These are phyloP conservation scores for Quercus ilex DNA, from an alignment of 306 rosid genomes.

Conservation along the genomic window DNA sequence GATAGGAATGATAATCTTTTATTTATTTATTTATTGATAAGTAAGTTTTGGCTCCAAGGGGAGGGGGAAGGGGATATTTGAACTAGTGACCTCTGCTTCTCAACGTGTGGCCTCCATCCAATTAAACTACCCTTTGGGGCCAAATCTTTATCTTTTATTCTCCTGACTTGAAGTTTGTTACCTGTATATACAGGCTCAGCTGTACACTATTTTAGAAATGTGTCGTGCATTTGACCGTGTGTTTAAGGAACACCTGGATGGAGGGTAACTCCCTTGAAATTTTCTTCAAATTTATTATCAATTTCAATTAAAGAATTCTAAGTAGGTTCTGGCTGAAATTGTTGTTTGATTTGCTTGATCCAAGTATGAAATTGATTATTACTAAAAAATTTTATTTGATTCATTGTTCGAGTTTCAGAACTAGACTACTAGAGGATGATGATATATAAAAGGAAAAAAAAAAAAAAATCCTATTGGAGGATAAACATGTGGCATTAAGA, in stretches of 20 bases:
- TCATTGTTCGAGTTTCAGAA: not conserved
- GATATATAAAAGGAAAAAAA: too few relatives aligned
- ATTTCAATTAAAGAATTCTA: not conserved
- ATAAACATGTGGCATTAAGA: not conserved
- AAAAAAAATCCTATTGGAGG: not conserved
- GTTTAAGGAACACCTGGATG: constrained; percentile 94
- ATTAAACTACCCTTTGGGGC: not conserved
- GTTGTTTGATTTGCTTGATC: not conserved
- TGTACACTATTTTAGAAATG: constrained; percentile 90
- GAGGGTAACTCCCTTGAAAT: constrained; percentile 67
- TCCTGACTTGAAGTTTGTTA: constrained; percentile 5
- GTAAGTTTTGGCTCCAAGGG: too few relatives aligned
- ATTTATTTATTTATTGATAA: too few relatives aligned
- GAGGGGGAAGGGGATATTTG: too few relatives aligned
- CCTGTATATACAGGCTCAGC: constrained; percentile 71
- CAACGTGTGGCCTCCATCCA: too few relatives aligned
- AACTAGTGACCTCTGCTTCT: too few relatives aligned
- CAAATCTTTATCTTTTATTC: constrained; percentile 6
- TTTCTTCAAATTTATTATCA: not conserved
- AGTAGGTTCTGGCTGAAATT: not conserved
- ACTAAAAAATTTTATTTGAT: not conserved
- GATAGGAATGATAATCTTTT: not conserved
- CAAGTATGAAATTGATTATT: not conserved
- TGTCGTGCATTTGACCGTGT: constrained; percentile 99
- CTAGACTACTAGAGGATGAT: not conserved